A percentile compares a stretch with the other conserved stretches of the same genome.
Conservation (phyloP, 768 basidiomycete genomes). For the Termitomyces sp. region DNA sequence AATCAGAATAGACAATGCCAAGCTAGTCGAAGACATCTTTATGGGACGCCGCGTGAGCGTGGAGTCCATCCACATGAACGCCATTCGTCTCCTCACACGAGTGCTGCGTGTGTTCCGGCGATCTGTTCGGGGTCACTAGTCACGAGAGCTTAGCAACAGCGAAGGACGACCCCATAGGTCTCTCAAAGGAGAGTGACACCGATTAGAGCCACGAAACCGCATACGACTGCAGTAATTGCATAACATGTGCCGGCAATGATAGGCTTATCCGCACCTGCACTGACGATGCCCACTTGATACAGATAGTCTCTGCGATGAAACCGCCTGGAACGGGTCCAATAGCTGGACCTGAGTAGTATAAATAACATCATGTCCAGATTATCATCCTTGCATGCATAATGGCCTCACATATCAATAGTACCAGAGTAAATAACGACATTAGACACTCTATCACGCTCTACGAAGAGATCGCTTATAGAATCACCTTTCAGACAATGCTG, state of each 20-base stretch:
- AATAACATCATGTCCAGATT: neutral
- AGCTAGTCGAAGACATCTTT: slow-evolving; percentile 50
- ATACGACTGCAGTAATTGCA: slow-evolving; percentile 25
- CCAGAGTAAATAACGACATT: slow-evolving; percentile 66
- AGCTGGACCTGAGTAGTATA: neutral
- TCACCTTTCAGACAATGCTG: slow-evolving; percentile 59
- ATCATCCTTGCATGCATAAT: neutral
- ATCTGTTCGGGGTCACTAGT: neutral
- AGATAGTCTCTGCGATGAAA: slow-evolving; percentile 52
- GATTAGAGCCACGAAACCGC: slow-evolving; percentile 34
- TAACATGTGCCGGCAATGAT: neutral
- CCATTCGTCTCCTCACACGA: neutral
- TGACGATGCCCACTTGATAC: slow-evolving; percentile 49
- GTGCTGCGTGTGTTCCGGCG: neutral
- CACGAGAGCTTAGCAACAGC: slow-evolving; percentile 16
- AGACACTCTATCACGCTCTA: slow-evolving; percentile 41
- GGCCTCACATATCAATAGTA: slow-evolving; percentile 50
- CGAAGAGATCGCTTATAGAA: slow-evolving; percentile 60
- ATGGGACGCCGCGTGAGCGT: slow-evolving; percentile 49
- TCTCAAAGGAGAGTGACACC: slow-evolving; percentile 61
- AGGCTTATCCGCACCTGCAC: slow-evolving; percentile 26
- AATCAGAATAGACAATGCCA: slow-evolving; percentile 66
- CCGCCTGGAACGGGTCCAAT: slow-evolving; percentile 58
- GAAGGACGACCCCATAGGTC: slow-evolving; percentile 71
- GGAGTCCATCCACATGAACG: slow-evolving; percentile 54